Evolutionary conservation across 2,329 filamentous ascomycete genomes (phyloP).

Genomic region (Trichoderma breve): DNA sequence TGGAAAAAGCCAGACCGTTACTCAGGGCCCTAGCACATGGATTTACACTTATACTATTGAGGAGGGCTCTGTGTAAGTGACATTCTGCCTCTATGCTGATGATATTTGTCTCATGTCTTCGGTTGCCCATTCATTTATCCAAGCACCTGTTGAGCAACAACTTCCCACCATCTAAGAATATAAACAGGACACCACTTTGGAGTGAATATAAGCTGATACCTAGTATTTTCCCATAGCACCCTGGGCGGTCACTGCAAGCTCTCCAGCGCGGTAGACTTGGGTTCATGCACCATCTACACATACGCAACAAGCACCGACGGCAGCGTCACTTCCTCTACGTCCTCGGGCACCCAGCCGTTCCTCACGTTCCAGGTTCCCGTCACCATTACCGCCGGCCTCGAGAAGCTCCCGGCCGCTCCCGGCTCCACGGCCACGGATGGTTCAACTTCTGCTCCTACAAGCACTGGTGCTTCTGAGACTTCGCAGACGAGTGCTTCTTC

Average conservation of each 20-base stretch:
- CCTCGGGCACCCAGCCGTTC: slow-evolving; percentile 19
- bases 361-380: slow-evolving; percentile 31
- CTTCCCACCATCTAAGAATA: background rate
- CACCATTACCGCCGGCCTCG: slow-evolving; percentile 39
- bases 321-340: background rate
- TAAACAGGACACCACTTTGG: no score
- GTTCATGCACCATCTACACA: slow-evolving; percentile 26
- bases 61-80: slow-evolving; percentile 1
- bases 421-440: slow-evolving; percentile 13
- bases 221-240: slow-evolving; percentile 20
- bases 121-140: no score
- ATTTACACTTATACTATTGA: background rate
- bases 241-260: slow-evolving; percentile 29
- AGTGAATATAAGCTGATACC: no score
- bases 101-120: no score
- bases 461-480: background rate
- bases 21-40: slow-evolving; percentile 32
- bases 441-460: slow-evolving; percentile 22
- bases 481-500: background rate
- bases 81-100: background rate
- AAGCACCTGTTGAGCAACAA: background rate
- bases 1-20: slow-evolving; percentile 24
- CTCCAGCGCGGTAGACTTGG: slow-evolving; percentile 26
- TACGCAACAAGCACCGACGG: background rate
- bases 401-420: slow-evolving; percentile 32